A percentile compares a stretch with the other conserved stretches of the same genome.
Evolutionary conservation across 2,329 filamentous ascomycete genomes (phyloP).

Genomic region (Emergomyces orientalis): DNA sequence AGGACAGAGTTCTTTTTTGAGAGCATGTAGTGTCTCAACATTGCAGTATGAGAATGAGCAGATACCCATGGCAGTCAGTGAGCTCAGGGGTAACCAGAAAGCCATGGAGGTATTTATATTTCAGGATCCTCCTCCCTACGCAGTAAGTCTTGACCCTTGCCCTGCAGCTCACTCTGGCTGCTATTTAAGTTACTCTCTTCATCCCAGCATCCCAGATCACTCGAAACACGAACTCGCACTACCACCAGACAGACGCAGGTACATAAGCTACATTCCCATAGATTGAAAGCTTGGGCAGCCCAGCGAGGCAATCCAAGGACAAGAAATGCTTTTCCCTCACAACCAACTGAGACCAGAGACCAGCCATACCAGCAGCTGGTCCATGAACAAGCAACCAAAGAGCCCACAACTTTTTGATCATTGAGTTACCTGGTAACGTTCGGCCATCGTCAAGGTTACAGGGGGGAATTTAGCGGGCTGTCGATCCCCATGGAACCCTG

Average conservation of each 20-base stretch:
- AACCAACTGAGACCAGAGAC: too few species aligned
- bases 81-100: background rate
- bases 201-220: background rate
- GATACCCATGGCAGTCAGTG: background rate
- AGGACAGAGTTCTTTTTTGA: background rate
- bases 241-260: background rate
- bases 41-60: background rate
- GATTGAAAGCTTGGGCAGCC: background rate
- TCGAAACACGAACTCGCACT: background rate
- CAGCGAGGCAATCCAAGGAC: background rate
- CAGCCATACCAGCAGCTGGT: too few species aligned
- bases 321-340: background rate
- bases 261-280: background rate
- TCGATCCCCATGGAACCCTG: background rate
- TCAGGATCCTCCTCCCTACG: too few species aligned
- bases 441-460: too few species aligned
- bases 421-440: too few species aligned
- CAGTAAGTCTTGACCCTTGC: background rate
- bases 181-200: too few species aligned
- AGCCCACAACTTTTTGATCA: too few species aligned
- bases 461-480: too few species aligned
- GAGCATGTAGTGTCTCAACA: background rate
- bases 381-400: background rate
- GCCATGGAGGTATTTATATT: too few species aligned
- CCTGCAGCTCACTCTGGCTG: background rate